Evolutionary conservation across 1,284 basidiomycete genomes (phyloP), one percentile per base, ranked within the genome.

Genomic region (Anthracocystis setariae): DNA sequence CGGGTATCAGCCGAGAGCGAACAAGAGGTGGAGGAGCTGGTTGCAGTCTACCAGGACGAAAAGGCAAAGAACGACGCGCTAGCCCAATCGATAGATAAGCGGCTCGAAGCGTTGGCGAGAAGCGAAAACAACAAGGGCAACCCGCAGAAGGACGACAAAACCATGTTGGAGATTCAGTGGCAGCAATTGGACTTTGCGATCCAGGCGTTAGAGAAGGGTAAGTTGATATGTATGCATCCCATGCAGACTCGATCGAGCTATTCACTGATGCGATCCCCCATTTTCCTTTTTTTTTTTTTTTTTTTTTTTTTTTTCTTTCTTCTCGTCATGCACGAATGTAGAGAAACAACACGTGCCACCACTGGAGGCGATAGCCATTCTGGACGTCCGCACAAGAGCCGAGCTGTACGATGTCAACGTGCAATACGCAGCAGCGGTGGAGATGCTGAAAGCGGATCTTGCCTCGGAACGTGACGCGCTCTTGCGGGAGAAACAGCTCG

Each of bases 151-250:
- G 47, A 46, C n/a, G 55, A 58, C 3, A 46, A 51, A 29, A 47
- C 32, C 21, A 32, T 35, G 18, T 43, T 58, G 9, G 61, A 71
- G 35, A 48, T 65, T 29, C 63, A 66, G 32, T 63, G 69, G 69
- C 69, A 71, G 39, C 68, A 71, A 39, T 47, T 72, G 8, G 63
- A 66, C 18, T 72, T 48, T 45, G 59, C 63, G 2, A 61, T 72
- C 0, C 50, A 37, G 3, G 40, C 49, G n/a, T 57, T 71, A 0
- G 57, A 70, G n/a, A 51, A 70, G 29, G 63, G 63, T 65, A 18
- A 46, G 63, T 32, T n/a, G 17, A 24, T 39, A 12, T 25, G 15
- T 15, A 17, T 27, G 3, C 15, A 27, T 12, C 21, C 10, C 43
- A 7, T n/a, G n/a, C n/a, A n/a, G n/a, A n/a, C n/a, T n/a, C n/a